These are phyloP conservation scores for Chiua sp. DNA, from an alignment of 1,284 basidiomycete genomes.

Conservation along the genomic window DNA sequence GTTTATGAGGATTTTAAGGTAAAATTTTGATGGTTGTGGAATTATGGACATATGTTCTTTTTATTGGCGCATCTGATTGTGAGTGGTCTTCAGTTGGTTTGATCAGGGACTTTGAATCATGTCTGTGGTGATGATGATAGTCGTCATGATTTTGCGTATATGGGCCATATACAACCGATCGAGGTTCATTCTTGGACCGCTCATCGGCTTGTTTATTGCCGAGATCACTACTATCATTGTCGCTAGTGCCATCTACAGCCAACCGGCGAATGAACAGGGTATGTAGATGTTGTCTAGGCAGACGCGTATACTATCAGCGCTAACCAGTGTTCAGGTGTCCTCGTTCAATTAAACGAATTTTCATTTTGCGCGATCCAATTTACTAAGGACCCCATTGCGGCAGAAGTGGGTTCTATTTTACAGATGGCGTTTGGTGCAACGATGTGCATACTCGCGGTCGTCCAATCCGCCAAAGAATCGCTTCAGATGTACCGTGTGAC, in stretches of 20 bases:
- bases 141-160: background rate
- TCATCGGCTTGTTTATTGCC: background rate
- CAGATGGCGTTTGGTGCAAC: background rate
- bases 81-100: background rate
- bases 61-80: constrained; percentile 15
- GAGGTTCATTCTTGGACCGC: background rate
- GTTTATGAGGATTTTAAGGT: background rate
- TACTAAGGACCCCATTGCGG: background rate
- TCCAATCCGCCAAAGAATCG: constrained; percentile 7
- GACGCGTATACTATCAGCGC: background rate
- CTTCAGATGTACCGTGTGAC: background rate
- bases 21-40: background rate
- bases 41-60: constrained; percentile 9
- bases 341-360: background rate
- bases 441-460: constrained; percentile 10
- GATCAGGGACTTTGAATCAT: background rate
- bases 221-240: background rate
- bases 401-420: background rate
- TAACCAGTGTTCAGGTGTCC: background rate
- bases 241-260: background rate
- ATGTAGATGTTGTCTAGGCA: background rate
- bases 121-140: constrained; percentile 2
- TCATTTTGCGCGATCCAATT: background rate
- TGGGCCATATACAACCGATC: constrained; percentile 1
- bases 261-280: background rate